A percentile compares a stretch with the other conserved stretches of the same genome.
Conservation (phyloP, 169 alveolate species). For the Plasmodium cynomolgi region DNA sequence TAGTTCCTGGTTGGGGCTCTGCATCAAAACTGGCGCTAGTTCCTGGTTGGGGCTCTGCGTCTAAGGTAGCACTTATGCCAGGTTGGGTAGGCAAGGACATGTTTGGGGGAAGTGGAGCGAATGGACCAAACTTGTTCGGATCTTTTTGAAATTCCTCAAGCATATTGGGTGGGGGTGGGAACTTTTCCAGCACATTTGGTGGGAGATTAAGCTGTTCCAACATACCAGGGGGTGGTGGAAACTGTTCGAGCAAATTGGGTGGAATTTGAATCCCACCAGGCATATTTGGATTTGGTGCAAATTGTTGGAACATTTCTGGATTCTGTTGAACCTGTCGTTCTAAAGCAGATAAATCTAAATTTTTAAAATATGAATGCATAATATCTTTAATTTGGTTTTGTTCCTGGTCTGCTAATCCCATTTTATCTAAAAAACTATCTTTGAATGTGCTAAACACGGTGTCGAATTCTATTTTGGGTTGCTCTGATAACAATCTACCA, state of each 20-base stretch:
- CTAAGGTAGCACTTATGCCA: background rate
- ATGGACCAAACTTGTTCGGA: background rate
- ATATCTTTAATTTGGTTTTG: background rate
- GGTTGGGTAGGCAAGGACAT: background rate
- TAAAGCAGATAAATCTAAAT: background rate
- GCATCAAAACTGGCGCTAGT: background rate
- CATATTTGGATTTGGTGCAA: background rate
- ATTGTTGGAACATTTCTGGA: constrained; percentile 9
- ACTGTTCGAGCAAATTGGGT: background rate
- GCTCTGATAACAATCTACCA: constrained; percentile 3
- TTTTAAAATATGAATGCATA: constrained; percentile 2
- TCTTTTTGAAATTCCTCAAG: background rate
- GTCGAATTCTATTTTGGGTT: background rate
- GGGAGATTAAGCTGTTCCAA: background rate
- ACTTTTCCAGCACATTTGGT: background rate
- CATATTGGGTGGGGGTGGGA: constrained; percentile 13
- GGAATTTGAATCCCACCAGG: background rate
- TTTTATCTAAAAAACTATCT: background rate
- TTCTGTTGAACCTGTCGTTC: constrained; percentile 12
- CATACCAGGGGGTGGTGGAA: background rate
- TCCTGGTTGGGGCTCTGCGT: background rate
- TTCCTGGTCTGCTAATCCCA: background rate
- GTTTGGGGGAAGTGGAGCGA: background rate
- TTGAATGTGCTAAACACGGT: background rate
- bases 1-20: background rate